These are phyloP conservation scores for Dittrichia graveolens DNA, from an alignment of 129 eudicot species.

Conservation along the genomic window DNA sequence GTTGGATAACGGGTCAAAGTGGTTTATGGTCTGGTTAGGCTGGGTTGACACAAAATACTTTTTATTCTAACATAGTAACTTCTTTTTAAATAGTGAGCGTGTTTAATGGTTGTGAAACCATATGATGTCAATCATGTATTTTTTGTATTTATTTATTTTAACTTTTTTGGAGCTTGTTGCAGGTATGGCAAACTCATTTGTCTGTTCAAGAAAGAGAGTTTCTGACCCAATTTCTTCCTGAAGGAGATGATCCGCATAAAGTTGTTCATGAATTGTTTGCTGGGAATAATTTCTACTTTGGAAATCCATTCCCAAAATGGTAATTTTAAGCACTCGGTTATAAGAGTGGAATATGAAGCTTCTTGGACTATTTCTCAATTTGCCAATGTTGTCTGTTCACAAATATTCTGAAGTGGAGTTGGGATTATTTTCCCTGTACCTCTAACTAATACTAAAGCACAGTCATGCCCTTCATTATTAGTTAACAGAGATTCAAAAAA, in stretches of 20 bases:
- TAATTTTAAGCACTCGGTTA: conserved; percentile 32
- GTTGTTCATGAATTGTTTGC: conserved; percentile 61
- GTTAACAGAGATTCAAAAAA: background rate
- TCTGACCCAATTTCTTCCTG: conserved; percentile 79
- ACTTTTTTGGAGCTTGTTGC: conserved; percentile 25
- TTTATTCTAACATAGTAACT: background rate
- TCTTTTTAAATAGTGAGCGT: background rate
- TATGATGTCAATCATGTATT: background rate
- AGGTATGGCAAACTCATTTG: conserved; percentile 83
- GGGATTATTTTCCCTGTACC: background rate
- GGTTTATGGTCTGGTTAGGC: background rate
- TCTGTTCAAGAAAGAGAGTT: conserved; percentile 70
- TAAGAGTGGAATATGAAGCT: conserved; percentile 17
- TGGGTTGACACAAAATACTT: conserved; percentile 11
- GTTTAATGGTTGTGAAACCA: background rate
- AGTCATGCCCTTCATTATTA: conserved; percentile 8
- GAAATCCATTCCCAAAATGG: conserved; percentile 82
- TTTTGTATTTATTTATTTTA: background rate
- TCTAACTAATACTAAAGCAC: conserved; percentile 9
- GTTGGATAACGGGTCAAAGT: conserved; percentile 3
- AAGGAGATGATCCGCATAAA: conserved; percentile 53
- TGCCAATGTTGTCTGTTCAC: background rate
- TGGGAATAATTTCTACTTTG: conserved; percentile 76
- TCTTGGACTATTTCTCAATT: background rate
- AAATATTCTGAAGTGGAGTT: conserved; percentile 1